Percentiles rank a stretch among this genome's conserved stretches.
Evolutionary conservation across 305 asterid species (phyloP).

Genomic region (Fraxinus albicans): DNA sequence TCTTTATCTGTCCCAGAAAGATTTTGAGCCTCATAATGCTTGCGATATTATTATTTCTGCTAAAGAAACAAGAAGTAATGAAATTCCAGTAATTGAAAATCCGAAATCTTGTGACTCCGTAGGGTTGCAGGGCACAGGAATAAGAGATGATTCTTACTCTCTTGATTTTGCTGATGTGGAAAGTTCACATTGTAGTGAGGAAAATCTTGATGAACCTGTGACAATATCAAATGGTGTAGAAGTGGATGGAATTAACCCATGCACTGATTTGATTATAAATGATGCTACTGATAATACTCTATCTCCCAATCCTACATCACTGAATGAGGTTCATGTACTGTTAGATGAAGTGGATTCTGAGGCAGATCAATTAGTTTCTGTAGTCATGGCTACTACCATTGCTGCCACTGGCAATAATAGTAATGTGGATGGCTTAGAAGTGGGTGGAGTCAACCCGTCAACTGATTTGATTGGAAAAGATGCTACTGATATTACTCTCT

Average conservation of each 20-base stretch:
- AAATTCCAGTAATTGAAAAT: slow-evolving; percentile 26
- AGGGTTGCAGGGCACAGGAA: slow-evolving; percentile 31
- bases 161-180: slow-evolving; percentile 36
- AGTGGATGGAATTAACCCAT: slow-evolving; percentile 20
- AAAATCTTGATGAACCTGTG: slow-evolving; percentile 35
- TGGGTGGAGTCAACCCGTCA: slow-evolving; percentile 19
- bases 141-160: slow-evolving; percentile 24
- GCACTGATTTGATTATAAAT: slow-evolving; percentile 26
- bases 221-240: slow-evolving; percentile 33
- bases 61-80: slow-evolving; percentile 25
- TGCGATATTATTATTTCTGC: slow-evolving; percentile 26
- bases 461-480: slow-evolving; percentile 28
- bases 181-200: slow-evolving; percentile 28
- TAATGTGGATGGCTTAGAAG: slow-evolving; percentile 27
- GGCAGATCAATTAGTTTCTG: slow-evolving; percentile 26
- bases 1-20: slow-evolving; percentile 31
- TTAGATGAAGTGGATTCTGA: slow-evolving; percentile 27
- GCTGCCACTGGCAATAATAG: slow-evolving; percentile 25
- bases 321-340: slow-evolving; percentile 28
- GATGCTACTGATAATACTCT: slow-evolving; percentile 25
- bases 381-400: slow-evolving; percentile 29
- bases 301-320: slow-evolving; percentile 29
- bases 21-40: slow-evolving; percentile 32
- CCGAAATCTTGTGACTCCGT: slow-evolving; percentile 24
- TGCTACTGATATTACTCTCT: slow-evolving; percentile 23